Evolutionary conservation across 2,329 filamentous ascomycete species (phyloP), one percentile per base, ranked within the genome.

Genomic region (Diaporthe citrichinensis): DNA sequence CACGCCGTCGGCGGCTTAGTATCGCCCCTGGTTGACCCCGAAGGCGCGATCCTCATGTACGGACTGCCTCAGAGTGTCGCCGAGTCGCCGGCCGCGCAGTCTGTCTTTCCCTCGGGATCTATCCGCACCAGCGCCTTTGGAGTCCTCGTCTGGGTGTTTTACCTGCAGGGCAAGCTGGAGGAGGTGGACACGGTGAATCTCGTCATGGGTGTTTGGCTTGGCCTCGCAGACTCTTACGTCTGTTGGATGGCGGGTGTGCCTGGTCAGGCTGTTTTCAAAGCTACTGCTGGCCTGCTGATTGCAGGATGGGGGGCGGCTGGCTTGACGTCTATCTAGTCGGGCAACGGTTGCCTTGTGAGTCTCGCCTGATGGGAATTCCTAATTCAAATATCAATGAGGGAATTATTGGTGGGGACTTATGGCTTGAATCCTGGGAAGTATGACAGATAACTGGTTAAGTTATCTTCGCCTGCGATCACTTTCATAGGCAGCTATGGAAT

Each of bases 311-410:
- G 58, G 15, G 36, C 58, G 14, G 58, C n/a, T 41, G 58, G 58
- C 15, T 36, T 41, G 36, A 61, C 36, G 28, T 61, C 58, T 25
- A 15, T 25, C 0, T 61, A 57, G n/a, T 28, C 1, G 17, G 25
- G 6, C 12, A 4, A 55, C 5, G 3, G 3, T 15, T 44, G 41
- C 3, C 41, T 44, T 1, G 17, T 1, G 7, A 23, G 1, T 23
- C 44, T 46, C 6, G 44, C 5, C 2, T 6, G 2, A 23, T 23
- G 20, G 44, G 2, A 10, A 46, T 46, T 23, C 20, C 1, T 23
- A 0, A 7, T 4, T 0, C 8, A 10, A 46, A 20, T 8, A 23
- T 23, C 44, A 3, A 3, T 8, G 9, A 0, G 44, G 17, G 44
- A 17, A 23, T 49, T 20, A 3, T 23, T 6, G 41, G 41, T 46